Conservation (phyloP, 2,329 filamentous ascomycete genomes). For the Cladorrhinum sp. region DNA sequence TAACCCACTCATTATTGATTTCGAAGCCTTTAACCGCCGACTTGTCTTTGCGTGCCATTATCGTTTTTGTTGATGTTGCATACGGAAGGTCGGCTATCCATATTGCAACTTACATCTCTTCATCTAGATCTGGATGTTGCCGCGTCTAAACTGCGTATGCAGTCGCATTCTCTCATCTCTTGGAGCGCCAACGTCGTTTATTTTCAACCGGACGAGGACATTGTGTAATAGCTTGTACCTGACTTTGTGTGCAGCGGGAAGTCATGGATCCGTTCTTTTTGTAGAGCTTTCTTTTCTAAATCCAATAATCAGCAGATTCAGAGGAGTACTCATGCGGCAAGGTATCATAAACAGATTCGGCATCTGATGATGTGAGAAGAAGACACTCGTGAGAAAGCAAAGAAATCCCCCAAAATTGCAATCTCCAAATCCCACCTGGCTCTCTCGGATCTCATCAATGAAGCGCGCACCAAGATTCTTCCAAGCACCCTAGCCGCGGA, state of each 20-base stretch:
- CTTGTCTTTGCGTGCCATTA: constrained; percentile 9
- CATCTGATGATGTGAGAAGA: neutral
- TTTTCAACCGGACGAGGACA: neutral
- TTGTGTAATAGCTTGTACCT: neutral
- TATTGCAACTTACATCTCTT: constrained; percentile 5
- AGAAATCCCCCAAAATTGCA: neutral
- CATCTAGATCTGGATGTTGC: constrained; percentile 1
- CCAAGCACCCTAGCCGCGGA: constrained; percentile 6
- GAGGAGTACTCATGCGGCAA: neutral
- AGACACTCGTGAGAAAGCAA: neutral
- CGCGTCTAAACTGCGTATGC: neutral
- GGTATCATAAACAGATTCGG: neutral
- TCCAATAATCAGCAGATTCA: neutral
- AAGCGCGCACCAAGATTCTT: neutral
- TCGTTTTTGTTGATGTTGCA: constrained; percentile 9
- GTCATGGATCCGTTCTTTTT: neutral
- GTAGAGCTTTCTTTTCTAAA: neutral
- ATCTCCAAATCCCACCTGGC: neutral
- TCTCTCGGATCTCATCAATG: neutral
- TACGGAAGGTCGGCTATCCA: constrained; percentile 13
- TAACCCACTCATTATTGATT: neutral
- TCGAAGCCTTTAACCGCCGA: constrained; percentile 15
- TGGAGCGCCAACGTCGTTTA: neutral
- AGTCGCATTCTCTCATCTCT: neutral
- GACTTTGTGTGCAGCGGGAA: neutral